Base-by-base conservation (phyloP, 2,329 filamentous ascomycete species). In the Penicillium sp. region DNA sequence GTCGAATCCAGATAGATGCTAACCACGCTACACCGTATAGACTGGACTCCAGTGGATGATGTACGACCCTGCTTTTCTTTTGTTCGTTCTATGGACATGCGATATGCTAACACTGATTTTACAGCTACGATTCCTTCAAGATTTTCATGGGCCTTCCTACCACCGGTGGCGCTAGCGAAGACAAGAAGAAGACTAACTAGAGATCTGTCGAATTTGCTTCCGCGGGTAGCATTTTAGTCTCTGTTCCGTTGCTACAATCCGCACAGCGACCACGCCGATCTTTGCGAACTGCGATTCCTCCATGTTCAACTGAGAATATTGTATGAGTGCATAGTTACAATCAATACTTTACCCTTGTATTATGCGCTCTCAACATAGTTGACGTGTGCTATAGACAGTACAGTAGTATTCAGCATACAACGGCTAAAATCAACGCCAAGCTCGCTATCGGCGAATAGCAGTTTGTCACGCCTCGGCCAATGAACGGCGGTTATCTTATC, bases 41-140 rank as follows among this genome's bases (percentile, higher is more conserved):
- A 95, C 90, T 18, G 90, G 89, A 55, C 77, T 96, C 58, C 91
- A 96, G 78, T 96, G 91, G 91, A 90, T 95, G 87, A 94, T 92
- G 71, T 94, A 92, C 76, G 88, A 83, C 19, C 43, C 38, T 8
- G 14, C n/a, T 46, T 11, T 11, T 7, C 30, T 2, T 35, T 27
- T 9, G 7, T 8, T 50, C 34, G 2, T 45, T 18, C 48, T 9
- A 18, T 18, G 45, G 36, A 13, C 11, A 18, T 30, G 34, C 59
- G 52, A 18, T 30, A 34, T 60, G 52, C 69, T 73, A 55, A 72
- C 65, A 29, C n/a, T 35, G 6, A 29, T 13, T 48, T 44, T 47
- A 30, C 53, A 76, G 73, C 56, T 78, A 74, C 57, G 89, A 93
- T 67, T 91, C 88, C 63, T 92, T 92, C 82, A 93, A 94, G 83